Evolutionary conservation across 306 rosid species (phyloP), one percentile per base, ranked within the genome.

Genomic region (Prunus armeniaca): DNA sequence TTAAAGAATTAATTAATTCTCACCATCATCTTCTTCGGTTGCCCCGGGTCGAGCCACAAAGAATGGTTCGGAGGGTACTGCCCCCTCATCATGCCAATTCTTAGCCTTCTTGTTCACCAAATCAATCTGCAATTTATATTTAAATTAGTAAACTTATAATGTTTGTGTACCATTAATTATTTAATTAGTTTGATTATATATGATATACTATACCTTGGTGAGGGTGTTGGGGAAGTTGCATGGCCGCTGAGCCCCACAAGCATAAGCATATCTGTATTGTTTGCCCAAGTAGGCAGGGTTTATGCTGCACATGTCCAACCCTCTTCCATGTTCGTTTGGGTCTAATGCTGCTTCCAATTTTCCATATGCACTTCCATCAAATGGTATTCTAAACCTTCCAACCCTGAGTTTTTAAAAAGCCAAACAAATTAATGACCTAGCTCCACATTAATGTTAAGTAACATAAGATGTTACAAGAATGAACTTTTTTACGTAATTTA

Each of bases 211-310:
- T 52, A 52, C 99, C 97, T 95, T 95, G 46, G 97, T 92, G 82
- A 95, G 89, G 51, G 96, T 90, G 87, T 95, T 95, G 78, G 99
- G 99, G 54, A 92, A 95, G 75, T 95, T 89, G 89, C 99, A 95
- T 52, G 99, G 99, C 67, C 99, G 91, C 13, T 69, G 71, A n/a
- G 99, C 99, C 61, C 99, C 99, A 85, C 96, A 92, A 43, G 97
- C 99, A 74, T 92, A 95, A 41, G 97, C 91, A 75, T 88, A 95
- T 89, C 96, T 85, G 82, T 95, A 95, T 68, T 88, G 84, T 82
- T 77, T 82, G 51, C 99, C 99, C 75, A 92, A 41, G 73, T 74
- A 79, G 5, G 84, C 80, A 27, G 93, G 99, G 85, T 95, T 92
- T 67, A 95, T 84, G 87, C 91, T 90, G 80, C 99, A 95, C 99